Conservation (phyloP, 345 rosid species). For the Citrus trifoliata region DNA sequence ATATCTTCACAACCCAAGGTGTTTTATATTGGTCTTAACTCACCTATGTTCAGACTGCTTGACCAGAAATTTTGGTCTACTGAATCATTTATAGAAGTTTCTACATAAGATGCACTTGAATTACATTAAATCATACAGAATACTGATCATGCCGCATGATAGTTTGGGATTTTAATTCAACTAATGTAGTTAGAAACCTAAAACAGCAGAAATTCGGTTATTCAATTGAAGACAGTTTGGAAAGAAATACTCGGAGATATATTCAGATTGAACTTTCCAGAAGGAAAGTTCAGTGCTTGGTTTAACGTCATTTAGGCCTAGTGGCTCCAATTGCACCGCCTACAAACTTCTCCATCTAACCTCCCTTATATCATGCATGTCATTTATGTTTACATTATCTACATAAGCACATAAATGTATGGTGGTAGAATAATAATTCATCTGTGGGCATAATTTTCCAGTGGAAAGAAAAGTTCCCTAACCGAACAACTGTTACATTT, state of each 20-base stretch:
- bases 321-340: not conserved
- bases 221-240: not conserved
- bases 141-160: not conserved
- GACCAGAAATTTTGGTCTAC: not conserved
- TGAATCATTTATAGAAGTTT: not conserved
- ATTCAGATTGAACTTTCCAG: not conserved
- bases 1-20: not conserved
- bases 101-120: not conserved
- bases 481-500: not conserved
- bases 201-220: not conserved
- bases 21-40: not conserved
- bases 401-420: not conserved
- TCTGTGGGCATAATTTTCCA: not conserved
- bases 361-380: not conserved
- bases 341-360: not conserved
- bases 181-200: not conserved
- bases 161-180: constrained; percentile 1
- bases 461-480: not conserved
- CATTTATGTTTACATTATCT: not conserved
- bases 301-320: not conserved
- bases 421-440: not conserved
- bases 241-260: not conserved
- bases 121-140: not conserved
- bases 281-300: not conserved
- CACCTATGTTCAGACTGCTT: not conserved